Conservation (phyloP, 2,329 filamentous ascomycete genomes). For the Setomelanomma holmii region DNA sequence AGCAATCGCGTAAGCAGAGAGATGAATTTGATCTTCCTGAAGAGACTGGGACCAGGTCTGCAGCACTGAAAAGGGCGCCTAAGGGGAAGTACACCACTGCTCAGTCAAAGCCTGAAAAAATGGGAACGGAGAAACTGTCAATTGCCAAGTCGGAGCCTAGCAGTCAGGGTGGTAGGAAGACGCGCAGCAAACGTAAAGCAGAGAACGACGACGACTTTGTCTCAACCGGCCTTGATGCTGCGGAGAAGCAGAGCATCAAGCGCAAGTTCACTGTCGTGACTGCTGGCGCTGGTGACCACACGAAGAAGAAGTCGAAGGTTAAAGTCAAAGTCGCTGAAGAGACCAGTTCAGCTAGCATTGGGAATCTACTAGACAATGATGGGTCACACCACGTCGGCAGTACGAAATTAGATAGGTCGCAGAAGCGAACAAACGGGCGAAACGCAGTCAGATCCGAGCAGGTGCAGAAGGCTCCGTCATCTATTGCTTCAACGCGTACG, state of each 20-base stretch:
- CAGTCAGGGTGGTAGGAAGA: neutral
- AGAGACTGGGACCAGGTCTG: slow-evolving; percentile 1
- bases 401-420: too few relatives aligned
- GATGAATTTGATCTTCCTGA: slow-evolving; percentile 9
- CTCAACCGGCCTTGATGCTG: neutral
- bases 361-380: too few relatives aligned
- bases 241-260: slow-evolving; percentile 6
- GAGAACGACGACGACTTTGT: neutral
- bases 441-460: neutral
- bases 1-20: slow-evolving; percentile 6
- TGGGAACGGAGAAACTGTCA: too few relatives aligned
- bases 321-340: neutral
- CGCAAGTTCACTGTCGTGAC: neutral
- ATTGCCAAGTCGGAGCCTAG: neutral
- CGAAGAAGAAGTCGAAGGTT: slow-evolving; percentile 5
- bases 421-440: neutral
- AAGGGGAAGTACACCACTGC: neutral
- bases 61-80: too few relatives aligned
- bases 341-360: too few relatives aligned
- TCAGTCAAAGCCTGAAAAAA: too few relatives aligned
- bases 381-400: too few relatives aligned
- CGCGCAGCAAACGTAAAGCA: slow-evolving; percentile 16
- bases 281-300: neutral
- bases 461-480: slow-evolving; percentile 1
- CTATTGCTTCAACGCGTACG: slow-evolving; percentile 6